A percentile compares a stretch with the other conserved stretches of the same genome.
phyloP scores from a whole-genome alignment of 1,284 basidiomycete species.

The Xanthoconium separans region DNA sequence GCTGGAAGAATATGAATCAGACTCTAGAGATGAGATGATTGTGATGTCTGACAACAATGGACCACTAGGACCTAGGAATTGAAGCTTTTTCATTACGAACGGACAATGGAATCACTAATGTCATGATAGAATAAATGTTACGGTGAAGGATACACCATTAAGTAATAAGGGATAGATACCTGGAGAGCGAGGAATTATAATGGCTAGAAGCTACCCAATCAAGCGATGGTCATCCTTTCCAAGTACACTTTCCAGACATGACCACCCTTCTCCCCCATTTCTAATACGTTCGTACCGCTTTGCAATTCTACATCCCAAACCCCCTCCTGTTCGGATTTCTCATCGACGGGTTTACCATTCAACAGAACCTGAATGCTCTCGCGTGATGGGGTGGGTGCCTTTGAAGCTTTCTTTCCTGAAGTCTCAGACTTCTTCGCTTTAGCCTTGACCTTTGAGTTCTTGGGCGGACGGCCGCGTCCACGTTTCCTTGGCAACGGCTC shows the following conservation, averaged over 20 bases:
- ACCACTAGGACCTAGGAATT: conserved; percentile 18
- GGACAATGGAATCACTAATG: conserved; percentile 14
- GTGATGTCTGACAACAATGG: conserved; percentile 19
- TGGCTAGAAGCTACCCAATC: conserved; percentile 6
- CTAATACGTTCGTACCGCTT: conserved; percentile 54
- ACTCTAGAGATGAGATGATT: conserved; percentile 1
- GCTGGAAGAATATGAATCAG: conserved; percentile 18
- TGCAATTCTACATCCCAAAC: conserved; percentile 59
- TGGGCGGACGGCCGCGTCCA: conserved; percentile 34
- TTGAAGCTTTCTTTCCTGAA: conserved; percentile 35
- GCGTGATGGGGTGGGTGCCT: conserved; percentile 36
- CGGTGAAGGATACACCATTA: conserved; percentile 33
- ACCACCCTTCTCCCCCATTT: conserved; percentile 68
- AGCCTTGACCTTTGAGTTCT: conserved; percentile 34
- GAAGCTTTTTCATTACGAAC: conserved; percentile 6
- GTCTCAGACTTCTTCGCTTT: conserved; percentile 32
- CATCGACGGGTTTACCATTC: conserved; percentile 45
- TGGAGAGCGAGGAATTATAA: conserved; percentile 8
- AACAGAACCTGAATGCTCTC: conserved; percentile 53
- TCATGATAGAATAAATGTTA: conserved; percentile 29
- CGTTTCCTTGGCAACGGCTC: conserved; percentile 38
- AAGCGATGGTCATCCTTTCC: conserved; percentile 37
- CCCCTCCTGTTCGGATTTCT: conserved; percentile 38
- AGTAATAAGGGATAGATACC: conserved; percentile 33
- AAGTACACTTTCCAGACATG: conserved; percentile 66